Conservation (phyloP, 192 early-diverging fungal genomes). For the Rhizophagus clarus region DNA sequence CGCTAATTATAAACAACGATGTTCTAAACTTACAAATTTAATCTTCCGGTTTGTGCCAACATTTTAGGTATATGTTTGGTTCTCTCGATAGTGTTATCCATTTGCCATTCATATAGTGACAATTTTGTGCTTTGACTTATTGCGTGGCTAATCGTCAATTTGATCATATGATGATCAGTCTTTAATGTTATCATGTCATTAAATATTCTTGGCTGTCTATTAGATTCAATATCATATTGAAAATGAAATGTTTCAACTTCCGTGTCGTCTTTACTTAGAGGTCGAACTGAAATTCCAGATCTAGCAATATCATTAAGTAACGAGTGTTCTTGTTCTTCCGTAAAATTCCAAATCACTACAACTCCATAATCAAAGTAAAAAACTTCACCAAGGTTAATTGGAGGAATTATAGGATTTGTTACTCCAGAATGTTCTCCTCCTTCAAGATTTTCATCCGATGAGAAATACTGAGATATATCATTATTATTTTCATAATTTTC, state of each 20-base stretch:
- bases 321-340: constrained; percentile 51
- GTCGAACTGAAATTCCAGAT: constrained; percentile 39
- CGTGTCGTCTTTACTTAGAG: constrained; percentile 53
- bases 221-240: constrained; percentile 69
- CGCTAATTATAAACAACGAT: not conserved
- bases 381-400: constrained; percentile 55
- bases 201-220: constrained; percentile 71
- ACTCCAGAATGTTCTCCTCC: not conserved
- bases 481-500: constrained; percentile 47
- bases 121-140: constrained; percentile 61
- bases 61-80: constrained; percentile 62
- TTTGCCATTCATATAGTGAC: constrained; percentile 60
- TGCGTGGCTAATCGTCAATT: constrained; percentile 60
- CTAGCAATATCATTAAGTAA: constrained; percentile 50
- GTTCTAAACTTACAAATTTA: constrained; percentile 42
- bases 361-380: constrained; percentile 65
- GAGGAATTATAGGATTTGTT: constrained; percentile 16
- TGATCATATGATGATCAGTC: constrained; percentile 61
- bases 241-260: constrained; percentile 81
- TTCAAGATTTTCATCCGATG: constrained; percentile 24
- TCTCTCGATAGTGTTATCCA: constrained; percentile 63
- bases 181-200: constrained; percentile 86
- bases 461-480: constrained; percentile 31
- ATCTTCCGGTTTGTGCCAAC: constrained; percentile 56
- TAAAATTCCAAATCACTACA: constrained; percentile 63